These are phyloP conservation scores for Auxenochlorella protothecoides DNA, from an alignment of 139 green algal genomes.

Conservation along the genomic window DNA sequence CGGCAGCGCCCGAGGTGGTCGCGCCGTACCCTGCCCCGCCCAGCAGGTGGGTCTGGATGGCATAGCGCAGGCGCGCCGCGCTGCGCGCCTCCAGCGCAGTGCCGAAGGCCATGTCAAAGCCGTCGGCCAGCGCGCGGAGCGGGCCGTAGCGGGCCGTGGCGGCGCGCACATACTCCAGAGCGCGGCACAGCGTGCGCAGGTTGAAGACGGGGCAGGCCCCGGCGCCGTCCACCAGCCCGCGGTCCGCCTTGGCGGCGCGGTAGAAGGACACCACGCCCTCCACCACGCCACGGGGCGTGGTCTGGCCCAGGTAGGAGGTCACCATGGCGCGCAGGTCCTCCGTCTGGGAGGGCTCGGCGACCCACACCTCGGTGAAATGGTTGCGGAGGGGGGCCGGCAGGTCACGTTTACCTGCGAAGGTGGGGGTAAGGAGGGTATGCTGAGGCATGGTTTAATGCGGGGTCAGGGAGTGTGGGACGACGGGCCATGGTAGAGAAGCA, in stretches of 20 bases:
- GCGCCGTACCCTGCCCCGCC: slow-evolving; percentile 20
- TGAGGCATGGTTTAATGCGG: too few relatives aligned
- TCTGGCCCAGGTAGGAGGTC: slow-evolving; percentile 53
- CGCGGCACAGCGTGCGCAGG: slow-evolving; percentile 84
- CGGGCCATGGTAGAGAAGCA: too few relatives aligned
- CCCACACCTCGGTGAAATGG: slow-evolving; percentile 93
- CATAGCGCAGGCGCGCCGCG: slow-evolving; percentile 43
- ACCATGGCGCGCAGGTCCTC: slow-evolving; percentile 80
- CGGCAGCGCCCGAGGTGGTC: slow-evolving; percentile 31
- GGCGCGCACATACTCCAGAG: slow-evolving; percentile 73
- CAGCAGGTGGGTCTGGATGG: slow-evolving; percentile 59
- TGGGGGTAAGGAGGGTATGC: neutral
- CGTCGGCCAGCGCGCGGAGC: slow-evolving; percentile 81
- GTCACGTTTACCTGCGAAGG: slow-evolving; percentile 81
- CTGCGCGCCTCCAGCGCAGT: slow-evolving; percentile 61
- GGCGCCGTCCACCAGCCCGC: slow-evolving; percentile 67
- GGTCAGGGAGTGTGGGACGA: too few relatives aligned
- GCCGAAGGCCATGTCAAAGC: slow-evolving; percentile 86
- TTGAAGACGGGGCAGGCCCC: slow-evolving; percentile 81
- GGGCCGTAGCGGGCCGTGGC: slow-evolving; percentile 75
- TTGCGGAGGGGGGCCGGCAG: slow-evolving; percentile 73
- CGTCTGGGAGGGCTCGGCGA: slow-evolving; percentile 58
- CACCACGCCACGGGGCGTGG: slow-evolving; percentile 4
- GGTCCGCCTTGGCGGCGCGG: slow-evolving; percentile 65
- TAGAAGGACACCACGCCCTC: slow-evolving; percentile 85